Conservation (phyloP, 2,329 filamentous ascomycete genomes). For the Calonectria pauciramosa region DNA sequence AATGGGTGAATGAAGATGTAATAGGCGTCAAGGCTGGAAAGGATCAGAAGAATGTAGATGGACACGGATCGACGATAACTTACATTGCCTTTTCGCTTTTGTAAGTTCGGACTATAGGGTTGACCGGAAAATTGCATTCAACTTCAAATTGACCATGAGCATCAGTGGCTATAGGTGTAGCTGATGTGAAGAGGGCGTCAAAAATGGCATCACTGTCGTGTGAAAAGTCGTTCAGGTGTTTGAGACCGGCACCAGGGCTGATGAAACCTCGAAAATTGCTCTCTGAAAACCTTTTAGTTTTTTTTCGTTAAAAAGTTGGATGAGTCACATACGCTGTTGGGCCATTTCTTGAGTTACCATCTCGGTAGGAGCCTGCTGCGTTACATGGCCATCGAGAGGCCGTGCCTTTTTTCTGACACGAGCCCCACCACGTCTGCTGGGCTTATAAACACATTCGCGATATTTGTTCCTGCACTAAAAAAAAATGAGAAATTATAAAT, state of each 20-base stretch:
- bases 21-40: not conserved
- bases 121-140: not conserved
- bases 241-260: not conserved
- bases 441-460: not conserved
- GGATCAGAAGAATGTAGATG: not conserved
- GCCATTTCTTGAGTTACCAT: not conserved
- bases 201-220: slow-evolving; percentile 5
- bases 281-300: not conserved
- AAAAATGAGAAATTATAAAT: too few species aligned
- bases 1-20: slow-evolving; percentile 5
- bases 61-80: not conserved
- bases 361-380: not conserved
- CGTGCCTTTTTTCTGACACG: not conserved
- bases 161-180: not conserved
- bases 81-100: not conserved
- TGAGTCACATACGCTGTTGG: not conserved
- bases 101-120: not conserved
- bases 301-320: not conserved
- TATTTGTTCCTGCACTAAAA: not conserved
- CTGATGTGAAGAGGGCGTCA: not conserved
- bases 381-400: not conserved
- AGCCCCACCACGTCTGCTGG: not conserved
- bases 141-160: not conserved
- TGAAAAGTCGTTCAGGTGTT: not conserved
- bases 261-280: not conserved